A percentile compares a stretch with the other conserved stretches of the same genome.
Evolutionary conservation across 306 rosid genomes (phyloP).

Genomic region (Citrullus amarus): DNA sequence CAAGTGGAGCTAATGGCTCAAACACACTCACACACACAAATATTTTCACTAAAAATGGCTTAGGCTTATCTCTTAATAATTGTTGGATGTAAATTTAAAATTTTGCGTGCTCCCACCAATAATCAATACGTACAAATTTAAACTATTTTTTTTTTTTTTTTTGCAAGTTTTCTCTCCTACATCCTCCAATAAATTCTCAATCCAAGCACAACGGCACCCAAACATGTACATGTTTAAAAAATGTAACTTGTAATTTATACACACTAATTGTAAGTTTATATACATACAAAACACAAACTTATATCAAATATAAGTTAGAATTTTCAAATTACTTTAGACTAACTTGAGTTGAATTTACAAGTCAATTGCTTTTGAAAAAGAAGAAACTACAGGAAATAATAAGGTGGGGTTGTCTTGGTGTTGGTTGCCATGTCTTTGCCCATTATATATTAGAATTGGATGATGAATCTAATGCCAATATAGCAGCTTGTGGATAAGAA

Average conservation of each 20-base stretch:
- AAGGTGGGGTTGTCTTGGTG: background rate
- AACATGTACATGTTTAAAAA: too few relatives aligned
- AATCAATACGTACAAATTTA: too few relatives aligned
- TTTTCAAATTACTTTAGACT: too few relatives aligned
- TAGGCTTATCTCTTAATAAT: too few relatives aligned
- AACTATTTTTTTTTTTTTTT: too few relatives aligned
- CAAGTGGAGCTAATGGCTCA: background rate
- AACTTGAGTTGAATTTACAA: background rate
- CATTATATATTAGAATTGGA: background rate
- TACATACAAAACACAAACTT: too few relatives aligned
- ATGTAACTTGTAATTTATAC: background rate
- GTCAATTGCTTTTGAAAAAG: background rate
- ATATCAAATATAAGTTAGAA: too few relatives aligned
- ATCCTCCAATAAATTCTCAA: too few relatives aligned
- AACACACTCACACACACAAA: background rate
- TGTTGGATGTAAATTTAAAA: too few relatives aligned
- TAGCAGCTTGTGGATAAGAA: background rate
- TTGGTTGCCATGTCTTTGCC: background rate
- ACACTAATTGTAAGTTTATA: background rate
- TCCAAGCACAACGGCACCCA: too few relatives aligned
- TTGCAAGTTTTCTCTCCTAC: too few relatives aligned
- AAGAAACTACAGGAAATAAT: background rate
- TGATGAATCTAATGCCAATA: constrained; percentile 1
- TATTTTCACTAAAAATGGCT: background rate
- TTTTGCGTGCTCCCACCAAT: too few relatives aligned